Conservation (phyloP, 345 rosid genomes). For the Lepidium aucheri region DNA sequence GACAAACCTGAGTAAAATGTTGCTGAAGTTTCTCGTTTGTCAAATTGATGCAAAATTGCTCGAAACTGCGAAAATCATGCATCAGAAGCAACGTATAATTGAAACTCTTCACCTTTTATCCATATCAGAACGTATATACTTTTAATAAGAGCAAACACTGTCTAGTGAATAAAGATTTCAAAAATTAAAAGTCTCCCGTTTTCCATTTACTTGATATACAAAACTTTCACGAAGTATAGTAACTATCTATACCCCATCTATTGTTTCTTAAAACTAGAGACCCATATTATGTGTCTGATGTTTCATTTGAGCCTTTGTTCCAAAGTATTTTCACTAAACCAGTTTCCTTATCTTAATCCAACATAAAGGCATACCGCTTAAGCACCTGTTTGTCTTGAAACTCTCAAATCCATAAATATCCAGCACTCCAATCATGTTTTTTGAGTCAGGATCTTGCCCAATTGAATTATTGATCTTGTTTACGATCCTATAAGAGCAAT, state of each 20-base stretch:
- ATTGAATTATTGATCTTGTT: slow-evolving; percentile 80
- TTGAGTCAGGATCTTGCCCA: slow-evolving; percentile 89
- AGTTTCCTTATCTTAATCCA: slow-evolving; percentile 19
- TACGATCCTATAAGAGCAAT: slow-evolving; percentile 59
- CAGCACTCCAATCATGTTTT: slow-evolving; percentile 79
- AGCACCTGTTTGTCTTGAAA: slow-evolving; percentile 99
- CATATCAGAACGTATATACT: neutral
- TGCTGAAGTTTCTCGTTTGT: slow-evolving; percentile 99
- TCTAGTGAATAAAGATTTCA: neutral
- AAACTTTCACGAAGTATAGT: neutral
- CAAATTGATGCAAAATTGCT: slow-evolving; percentile 98
- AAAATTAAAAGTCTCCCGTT: neutral
- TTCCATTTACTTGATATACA: neutral
- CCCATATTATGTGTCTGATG: neutral
- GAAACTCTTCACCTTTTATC: neutral
- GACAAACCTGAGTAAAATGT: slow-evolving; percentile 87
- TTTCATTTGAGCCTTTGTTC: slow-evolving; percentile 6
- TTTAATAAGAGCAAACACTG: neutral
- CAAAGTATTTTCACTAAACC: neutral
- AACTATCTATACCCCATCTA: neutral
- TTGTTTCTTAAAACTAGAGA: neutral
- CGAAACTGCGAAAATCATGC: slow-evolving; percentile 60
- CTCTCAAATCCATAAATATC: slow-evolving; percentile 99
- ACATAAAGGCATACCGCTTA: slow-evolving; percentile 43
- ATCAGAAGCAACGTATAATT: slow-evolving; percentile 10